Evolutionary conservation across 23 red algal species (phyloP).

Genomic region (Gracilaria domingensis): DNA sequence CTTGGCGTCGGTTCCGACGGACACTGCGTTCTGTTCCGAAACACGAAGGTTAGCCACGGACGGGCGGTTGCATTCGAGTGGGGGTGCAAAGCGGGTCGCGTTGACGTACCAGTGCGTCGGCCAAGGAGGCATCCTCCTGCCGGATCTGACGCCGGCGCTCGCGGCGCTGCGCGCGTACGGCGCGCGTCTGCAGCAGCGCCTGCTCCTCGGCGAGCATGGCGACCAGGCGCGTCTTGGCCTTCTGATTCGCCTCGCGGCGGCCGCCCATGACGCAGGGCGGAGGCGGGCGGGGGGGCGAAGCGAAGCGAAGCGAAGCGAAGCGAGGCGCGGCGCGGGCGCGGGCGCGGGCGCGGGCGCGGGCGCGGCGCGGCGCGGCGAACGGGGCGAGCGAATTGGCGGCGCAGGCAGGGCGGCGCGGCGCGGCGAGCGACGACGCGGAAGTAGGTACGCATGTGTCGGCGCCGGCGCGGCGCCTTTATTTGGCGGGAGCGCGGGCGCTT

Average conservation of each 20-base stretch:
- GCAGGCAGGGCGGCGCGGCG: neutral
- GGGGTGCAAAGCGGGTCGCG: too few relatives aligned
- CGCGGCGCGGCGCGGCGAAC: too few relatives aligned
- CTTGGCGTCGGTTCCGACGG: conserved; percentile 6
- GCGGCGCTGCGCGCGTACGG: conserved; percentile 1
- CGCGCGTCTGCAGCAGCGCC: neutral
- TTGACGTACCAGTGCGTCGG: conserved; percentile 46
- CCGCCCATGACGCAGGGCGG: neutral
- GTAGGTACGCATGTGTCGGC: too few relatives aligned
- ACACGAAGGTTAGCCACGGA: neutral
- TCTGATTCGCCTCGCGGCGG: conserved; percentile 6
- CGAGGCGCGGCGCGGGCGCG: neutral
- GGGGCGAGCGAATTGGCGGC: too few relatives aligned
- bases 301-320: too few relatives aligned
- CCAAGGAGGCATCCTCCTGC: conserved; percentile 10
- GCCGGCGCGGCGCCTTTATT: neutral
- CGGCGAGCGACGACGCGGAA: neutral
- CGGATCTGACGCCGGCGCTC: conserved; percentile 34
- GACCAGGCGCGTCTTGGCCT: conserved; percentile 11
- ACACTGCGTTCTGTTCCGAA: conserved; percentile 17
- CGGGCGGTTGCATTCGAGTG: too few relatives aligned
- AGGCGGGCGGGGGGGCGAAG: neutral
- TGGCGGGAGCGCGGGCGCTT: neutral
- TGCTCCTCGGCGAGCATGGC: conserved; percentile 8
- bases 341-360: too few relatives aligned